Base-by-base conservation (phyloP, 2,329 filamentous ascomycete genomes). In the Penicillium sp. region DNA sequence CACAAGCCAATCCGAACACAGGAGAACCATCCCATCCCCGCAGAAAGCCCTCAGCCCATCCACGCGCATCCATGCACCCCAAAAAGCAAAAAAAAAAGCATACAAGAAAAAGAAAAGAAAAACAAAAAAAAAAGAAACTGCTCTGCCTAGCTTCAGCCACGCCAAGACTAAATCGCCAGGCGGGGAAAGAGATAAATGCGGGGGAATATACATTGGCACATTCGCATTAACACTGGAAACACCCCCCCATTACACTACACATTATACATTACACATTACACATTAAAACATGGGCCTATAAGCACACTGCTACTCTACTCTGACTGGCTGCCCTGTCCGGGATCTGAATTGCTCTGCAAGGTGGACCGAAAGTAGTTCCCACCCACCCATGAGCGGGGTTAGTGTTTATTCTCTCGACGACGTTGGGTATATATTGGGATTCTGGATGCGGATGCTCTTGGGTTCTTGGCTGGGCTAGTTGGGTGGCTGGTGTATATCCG, bases 121-220 rank as follows among this genome's bases (percentile, higher is more conserved):
- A 33, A 41, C 43, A 23, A 10, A 21, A 38, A 45, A 43, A 31
- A 38, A 6, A 31, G 3, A 48, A 37, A 45, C 29, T 19, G 6
- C 42, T 48, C 51, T 45, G 42, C 31, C 33, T 54, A 38, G 27
- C 33, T 45, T 23, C 33, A 29, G 47, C 15, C 31, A 31, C 27
- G 52, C 52, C 45, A 55, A 55, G 52, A 3, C 29, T 9, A 33
- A 48, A 10, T 33, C 19, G 19, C 46, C 46, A 48, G 25, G 46
- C 46, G 46, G 46, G 46, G 46, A 31, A 47, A 13, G 45, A 48
- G 31, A 25, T 33, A 35, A 55, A 50, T 55, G 53, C 53, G 53
- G 53, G 52, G 49, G 19, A 47, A 37, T 21, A 41, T 33, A 29
- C 42, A 54, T 27, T 10, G 6, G 19, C 27, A 23, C 29, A 9